Conservation (phyloP, 371 early-diverging fungal species). For the Mucor indicus region DNA sequence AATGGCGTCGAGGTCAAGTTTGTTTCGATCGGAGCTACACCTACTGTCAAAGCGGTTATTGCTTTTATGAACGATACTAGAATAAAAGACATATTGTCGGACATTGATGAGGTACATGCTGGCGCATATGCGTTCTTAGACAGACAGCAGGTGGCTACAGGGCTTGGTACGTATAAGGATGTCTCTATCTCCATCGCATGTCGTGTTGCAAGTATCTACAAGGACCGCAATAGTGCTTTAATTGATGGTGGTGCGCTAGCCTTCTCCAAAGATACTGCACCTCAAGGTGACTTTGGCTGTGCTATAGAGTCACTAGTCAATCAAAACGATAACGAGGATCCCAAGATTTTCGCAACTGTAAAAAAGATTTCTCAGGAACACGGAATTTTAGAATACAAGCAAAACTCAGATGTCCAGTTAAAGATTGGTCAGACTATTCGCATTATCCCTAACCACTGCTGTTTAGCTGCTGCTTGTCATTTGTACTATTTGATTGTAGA, state of each 20-base stretch:
- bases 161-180: constrained; percentile 17
- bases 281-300: constrained; percentile 45
- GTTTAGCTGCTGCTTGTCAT: constrained; percentile 36
- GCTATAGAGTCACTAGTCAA: constrained; percentile 11
- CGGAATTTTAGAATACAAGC: constrained; percentile 35
- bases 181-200: constrained; percentile 31
- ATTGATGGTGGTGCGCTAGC: constrained; percentile 47
- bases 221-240: constrained; percentile 28
- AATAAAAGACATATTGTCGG: constrained; percentile 19
- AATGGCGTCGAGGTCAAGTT: constrained; percentile 20
- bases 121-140: constrained; percentile 39
- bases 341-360: constrained; percentile 13
- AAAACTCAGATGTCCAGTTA: constrained; percentile 16
- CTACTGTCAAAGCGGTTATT: constrained; percentile 29
- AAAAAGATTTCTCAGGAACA: constrained; percentile 41
- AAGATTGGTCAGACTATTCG: constrained; percentile 25
- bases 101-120: constrained; percentile 42
- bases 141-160: constrained; percentile 42
- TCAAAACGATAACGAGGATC: constrained; percentile 4
- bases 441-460: constrained; percentile 43
- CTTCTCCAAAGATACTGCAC: constrained; percentile 42
- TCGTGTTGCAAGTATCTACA: constrained; percentile 39
- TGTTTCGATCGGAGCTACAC: constrained; percentile 45
- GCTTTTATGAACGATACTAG: constrained; percentile 10
- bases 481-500: constrained; percentile 37